These are phyloP conservation scores for Castanea crenata DNA, from an alignment of 306 rosid genomes.

Conservation along the genomic window DNA sequence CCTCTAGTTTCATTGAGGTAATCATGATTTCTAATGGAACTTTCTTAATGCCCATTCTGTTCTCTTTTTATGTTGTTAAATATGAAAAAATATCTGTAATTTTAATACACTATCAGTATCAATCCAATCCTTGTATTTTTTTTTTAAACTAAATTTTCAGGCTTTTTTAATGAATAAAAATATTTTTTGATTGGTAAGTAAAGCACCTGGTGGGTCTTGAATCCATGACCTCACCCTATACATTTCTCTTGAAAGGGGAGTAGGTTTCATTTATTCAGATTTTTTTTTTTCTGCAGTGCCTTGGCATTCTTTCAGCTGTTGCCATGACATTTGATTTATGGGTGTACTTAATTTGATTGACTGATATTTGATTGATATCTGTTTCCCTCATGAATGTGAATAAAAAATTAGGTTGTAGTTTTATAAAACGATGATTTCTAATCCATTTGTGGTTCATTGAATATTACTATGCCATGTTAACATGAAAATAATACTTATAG, in stretches of 20 bases:
- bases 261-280: too few relatives aligned
- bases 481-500: background rate
- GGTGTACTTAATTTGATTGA: background rate
- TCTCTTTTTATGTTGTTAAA: background rate
- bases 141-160: background rate
- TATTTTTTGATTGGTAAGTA: too few relatives aligned
- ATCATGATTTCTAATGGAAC: conserved; percentile 12
- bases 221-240: too few relatives aligned
- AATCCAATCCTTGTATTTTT: background rate
- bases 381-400: background rate
- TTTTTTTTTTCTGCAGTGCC: background rate
- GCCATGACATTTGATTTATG: background rate
- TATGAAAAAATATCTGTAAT: conserved; percentile 8
- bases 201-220: too few relatives aligned
- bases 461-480: background rate
- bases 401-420: background rate
- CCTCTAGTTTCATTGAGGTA: conserved; percentile 65
- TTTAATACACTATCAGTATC: background rate
- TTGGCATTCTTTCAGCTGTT: background rate
- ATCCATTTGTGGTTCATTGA: background rate
- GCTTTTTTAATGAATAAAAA: background rate
- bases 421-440: background rate
- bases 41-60: background rate
- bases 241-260: too few relatives aligned
- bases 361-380: background rate